Conservation (phyloP, 345 rosid species). For the Sapria himalayana region DNA sequence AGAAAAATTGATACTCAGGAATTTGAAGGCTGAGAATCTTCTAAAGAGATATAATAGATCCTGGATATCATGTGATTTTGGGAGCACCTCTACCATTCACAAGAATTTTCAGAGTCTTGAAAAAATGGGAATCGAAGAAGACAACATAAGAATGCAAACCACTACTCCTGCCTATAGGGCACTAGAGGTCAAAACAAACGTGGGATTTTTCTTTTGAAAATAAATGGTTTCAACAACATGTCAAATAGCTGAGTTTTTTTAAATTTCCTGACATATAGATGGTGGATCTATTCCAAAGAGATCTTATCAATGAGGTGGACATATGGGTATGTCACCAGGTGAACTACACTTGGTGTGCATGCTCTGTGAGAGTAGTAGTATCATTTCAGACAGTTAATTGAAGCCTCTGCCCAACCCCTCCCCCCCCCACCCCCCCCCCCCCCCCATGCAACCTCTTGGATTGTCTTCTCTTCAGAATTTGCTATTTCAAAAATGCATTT, state of each 20-base stretch:
- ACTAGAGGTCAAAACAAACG: slow-evolving; percentile 85
- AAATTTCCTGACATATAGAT: slow-evolving; percentile 38
- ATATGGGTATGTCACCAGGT: slow-evolving; percentile 91
- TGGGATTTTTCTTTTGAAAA: slow-evolving; percentile 9
- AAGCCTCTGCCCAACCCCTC: too few species aligned
- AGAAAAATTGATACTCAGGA: too few species aligned
- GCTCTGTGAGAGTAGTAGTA: too few species aligned
- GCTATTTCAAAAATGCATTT: slow-evolving; percentile 85
- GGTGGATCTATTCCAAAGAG: slow-evolving; percentile 92
- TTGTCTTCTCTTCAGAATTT: slow-evolving; percentile 86
- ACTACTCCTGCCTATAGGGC: slow-evolving; percentile 98
- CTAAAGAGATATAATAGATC: slow-evolving; percentile 52
- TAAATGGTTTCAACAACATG: slow-evolving; percentile 9
- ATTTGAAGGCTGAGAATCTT: slow-evolving; percentile 93
- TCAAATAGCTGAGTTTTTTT: slow-evolving; percentile 14
- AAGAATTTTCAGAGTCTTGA: slow-evolving; percentile 80
- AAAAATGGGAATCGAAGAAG: slow-evolving; percentile 99
- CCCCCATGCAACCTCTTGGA: slow-evolving; percentile 60
- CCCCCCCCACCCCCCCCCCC: too few species aligned
- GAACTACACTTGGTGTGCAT: too few species aligned
- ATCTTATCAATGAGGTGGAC: slow-evolving; percentile 80
- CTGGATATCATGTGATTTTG: slow-evolving; percentile 93
- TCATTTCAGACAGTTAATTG: too few species aligned
- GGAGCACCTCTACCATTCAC: slow-evolving; percentile 83
- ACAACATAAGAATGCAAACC: slow-evolving; percentile 80